Evolutionary conservation across 2,329 filamentous ascomycete genomes (phyloP).

Genomic region (Fusarium penzigii): DNA sequence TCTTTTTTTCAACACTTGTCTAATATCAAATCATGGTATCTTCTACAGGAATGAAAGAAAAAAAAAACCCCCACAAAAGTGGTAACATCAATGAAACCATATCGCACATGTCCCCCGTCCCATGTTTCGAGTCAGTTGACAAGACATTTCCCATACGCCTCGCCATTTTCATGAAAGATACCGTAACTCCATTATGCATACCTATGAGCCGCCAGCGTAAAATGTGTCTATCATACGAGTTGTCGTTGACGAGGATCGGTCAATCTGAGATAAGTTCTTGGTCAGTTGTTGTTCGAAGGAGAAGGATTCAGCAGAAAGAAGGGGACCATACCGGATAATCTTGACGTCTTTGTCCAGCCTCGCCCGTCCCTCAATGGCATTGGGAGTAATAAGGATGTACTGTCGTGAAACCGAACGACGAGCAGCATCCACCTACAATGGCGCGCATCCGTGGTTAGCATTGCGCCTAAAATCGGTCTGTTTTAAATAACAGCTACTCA

Average conservation of each 20-base stretch:
- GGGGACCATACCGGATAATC: slow-evolving; percentile 64
- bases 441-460: no score
- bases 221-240: slow-evolving; percentile 32
- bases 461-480: not conserved
- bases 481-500: slow-evolving; percentile 45
- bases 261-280: slow-evolving; percentile 43
- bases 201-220: slow-evolving; percentile 5
- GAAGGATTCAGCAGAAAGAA: not conserved
- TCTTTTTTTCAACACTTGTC: no score
- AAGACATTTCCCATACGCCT: slow-evolving; percentile 4
- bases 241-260: slow-evolving; percentile 60
- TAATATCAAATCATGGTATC: not conserved
- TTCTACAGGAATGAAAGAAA: not conserved
- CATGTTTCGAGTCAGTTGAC: not conserved
- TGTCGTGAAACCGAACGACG: slow-evolving; percentile 85
- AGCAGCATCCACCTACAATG: slow-evolving; percentile 72
- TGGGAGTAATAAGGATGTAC: slow-evolving; percentile 95
- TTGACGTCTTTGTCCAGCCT: slow-evolving; percentile 69
- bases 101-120: not conserved
- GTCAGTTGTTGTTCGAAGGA: not conserved
- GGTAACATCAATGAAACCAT: not conserved
- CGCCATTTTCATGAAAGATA: slow-evolving; percentile 5
- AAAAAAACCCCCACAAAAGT: no score
- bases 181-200: slow-evolving; percentile 9
- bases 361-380: slow-evolving; percentile 68